These are phyloP conservation scores for Chlamydomonas sphaeroides DNA, from an alignment of 139 green algal genomes.

Conservation along the genomic window DNA sequence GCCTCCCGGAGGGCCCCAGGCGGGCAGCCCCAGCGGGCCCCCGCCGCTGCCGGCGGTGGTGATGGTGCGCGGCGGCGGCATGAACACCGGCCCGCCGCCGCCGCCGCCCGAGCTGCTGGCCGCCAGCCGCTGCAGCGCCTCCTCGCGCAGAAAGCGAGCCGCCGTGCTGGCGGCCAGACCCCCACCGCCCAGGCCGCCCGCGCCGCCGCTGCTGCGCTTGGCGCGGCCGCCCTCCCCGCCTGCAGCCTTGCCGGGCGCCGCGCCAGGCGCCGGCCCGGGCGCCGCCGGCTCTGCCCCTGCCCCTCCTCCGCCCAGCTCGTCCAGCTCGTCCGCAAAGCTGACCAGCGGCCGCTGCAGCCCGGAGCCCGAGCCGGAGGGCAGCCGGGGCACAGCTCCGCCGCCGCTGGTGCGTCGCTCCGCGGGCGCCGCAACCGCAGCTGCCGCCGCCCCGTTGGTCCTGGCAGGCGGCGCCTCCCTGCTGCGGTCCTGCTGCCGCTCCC, in stretches of 20 bases:
- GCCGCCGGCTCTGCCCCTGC: not conserved
- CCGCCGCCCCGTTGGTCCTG: not conserved
- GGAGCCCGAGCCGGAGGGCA: not conserved
- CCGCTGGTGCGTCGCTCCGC: not conserved
- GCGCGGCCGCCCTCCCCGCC: not conserved
- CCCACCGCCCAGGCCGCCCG: not conserved
- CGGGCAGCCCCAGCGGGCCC: not conserved
- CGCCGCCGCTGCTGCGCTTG: no score
- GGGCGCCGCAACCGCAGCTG: not conserved
- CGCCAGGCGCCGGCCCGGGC: no score
- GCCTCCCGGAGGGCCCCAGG: no score
- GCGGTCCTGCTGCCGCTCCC: not conserved
- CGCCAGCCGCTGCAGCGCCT: conserved; percentile 6
- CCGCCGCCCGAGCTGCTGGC: not conserved
- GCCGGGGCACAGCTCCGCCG: not conserved
- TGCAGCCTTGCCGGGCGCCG: no score
- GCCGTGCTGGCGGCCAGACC: conserved; percentile 6
- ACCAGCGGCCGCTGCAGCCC: not conserved
- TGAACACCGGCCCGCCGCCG: not conserved
- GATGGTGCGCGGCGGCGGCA: conserved; percentile 21
- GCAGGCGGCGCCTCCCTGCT: not conserved
- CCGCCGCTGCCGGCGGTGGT: not conserved
- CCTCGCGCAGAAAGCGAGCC: conserved; percentile 11
- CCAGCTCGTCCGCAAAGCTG: conserved; percentile 27
- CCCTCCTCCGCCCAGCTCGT: conserved; percentile 7